Base-by-base conservation (phyloP, 129 eudicot genomes). In the Tanacetum coccineum region DNA sequence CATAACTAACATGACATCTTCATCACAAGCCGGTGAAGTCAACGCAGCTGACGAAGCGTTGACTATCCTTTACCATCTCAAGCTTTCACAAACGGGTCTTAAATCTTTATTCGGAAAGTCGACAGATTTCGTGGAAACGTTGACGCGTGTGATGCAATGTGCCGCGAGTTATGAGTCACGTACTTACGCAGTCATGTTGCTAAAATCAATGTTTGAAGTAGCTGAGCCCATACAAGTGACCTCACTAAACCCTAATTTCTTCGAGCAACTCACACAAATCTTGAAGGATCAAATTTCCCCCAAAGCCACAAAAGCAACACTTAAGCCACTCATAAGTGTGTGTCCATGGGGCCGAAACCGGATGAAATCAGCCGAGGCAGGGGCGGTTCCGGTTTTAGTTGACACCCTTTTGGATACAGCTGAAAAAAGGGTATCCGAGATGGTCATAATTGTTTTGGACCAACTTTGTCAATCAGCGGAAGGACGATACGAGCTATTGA, bases 261-360 rank as follows among this genome's bases (percentile, higher is more conserved):
- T 87, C 78, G 32, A 2, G 11, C 81, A 68, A 60, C 67, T 84
- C 2, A 76, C 71, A 15, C 82, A 71, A 2, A 22, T 87, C 53
- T 36, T 87, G 70, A 53, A 10, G 0, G 91, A 87, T 52, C 80
- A 81, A 60, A 76, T 87, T 63, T 79, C 84, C 0, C 55, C 39
- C 28, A 87, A 82, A 44, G 87, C 85, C 19, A 67, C 87, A 22
- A 84, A 77, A 49, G 84, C 91, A 1, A 59, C 90, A 40, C 46
- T 87, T 3, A 79, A 82, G 57, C 55, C 84, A 3, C 85, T 87
- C 5, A 59, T 56, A 13, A 64, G 3, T 9, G 67, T 78, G 0
- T 80, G 85, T 21, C 79, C 86, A 2, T 82, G 82, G 87, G 90
- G 90, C 52, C 78, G 90, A 52, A 87, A 87, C 40, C 47, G 90